phyloP scores from a whole-genome alignment of 2,329 filamentous ascomycete species.

The Peltaster fructicola region DNA sequence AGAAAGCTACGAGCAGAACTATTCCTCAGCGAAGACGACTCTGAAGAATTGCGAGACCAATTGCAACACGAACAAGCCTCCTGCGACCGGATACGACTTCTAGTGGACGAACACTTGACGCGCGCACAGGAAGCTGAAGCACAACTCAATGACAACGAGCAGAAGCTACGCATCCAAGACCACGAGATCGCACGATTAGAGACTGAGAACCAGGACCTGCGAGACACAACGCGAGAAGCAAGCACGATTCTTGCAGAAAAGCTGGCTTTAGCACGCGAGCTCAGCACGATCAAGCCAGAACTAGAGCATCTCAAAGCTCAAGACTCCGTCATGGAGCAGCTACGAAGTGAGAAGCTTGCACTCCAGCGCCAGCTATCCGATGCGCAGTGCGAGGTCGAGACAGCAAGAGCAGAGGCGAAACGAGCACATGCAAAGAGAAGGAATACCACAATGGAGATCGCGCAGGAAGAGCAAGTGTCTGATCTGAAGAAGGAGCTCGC shows the following conservation, averaged over 20 bases:
- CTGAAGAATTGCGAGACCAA: constrained; percentile 47
- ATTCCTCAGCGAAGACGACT: constrained; percentile 58
- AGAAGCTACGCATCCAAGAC: constrained; percentile 33
- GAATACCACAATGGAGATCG: constrained; percentile 31
- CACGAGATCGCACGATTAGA: constrained; percentile 41
- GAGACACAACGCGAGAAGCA: constrained; percentile 49
- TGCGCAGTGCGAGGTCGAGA: constrained; percentile 65
- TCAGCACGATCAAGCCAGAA: constrained; percentile 41
- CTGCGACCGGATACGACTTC: constrained; percentile 36
- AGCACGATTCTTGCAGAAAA: constrained; percentile 52
- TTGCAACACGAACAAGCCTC: constrained; percentile 42
- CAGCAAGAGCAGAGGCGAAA: constrained; percentile 54
- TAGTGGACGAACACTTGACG: constrained; percentile 30
- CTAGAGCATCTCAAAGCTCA: constrained; percentile 44
- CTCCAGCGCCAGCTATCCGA: constrained; percentile 62
- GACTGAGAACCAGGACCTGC: constrained; percentile 55
- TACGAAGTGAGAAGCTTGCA: constrained; percentile 62
- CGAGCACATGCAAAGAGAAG: constrained; percentile 35
- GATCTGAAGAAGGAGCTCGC: constrained; percentile 29
- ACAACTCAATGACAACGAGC: constrained; percentile 27
- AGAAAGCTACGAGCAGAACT: constrained; percentile 52
- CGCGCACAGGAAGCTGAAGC: constrained; percentile 31
- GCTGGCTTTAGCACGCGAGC: constrained; percentile 40
- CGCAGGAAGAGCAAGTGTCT: constrained; percentile 23
- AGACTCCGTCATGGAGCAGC: constrained; percentile 42